A percentile compares a stretch with the other conserved stretches of the same genome.
These are phyloP conservation scores for Coemansia sp. DNA, from an alignment of 192 early-diverging fungal species.

Conservation along the genomic window DNA sequence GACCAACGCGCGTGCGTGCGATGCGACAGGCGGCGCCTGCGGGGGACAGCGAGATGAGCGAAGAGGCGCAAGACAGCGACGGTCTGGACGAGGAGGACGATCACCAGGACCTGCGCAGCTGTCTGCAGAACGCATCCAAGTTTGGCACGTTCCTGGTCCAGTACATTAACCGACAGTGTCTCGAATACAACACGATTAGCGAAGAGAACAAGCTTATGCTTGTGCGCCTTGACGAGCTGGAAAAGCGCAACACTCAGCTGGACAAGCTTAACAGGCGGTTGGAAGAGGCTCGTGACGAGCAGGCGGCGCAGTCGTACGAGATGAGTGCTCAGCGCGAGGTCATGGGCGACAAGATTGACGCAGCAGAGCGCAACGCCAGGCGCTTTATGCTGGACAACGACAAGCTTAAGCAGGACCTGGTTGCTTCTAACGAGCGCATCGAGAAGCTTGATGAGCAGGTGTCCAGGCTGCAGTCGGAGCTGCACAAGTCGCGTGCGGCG, in stretches of 20 bases:
- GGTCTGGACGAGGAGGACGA: conserved; percentile 28
- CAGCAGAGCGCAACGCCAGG: conserved; percentile 19
- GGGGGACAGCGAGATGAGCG: conserved; percentile 44
- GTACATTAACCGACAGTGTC: conserved; percentile 48
- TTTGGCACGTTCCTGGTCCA: conserved; percentile 54
- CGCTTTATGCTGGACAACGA: conserved; percentile 58
- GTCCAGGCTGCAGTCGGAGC: conserved; percentile 16
- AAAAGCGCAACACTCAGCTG: conserved; percentile 16
- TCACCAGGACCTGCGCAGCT: conserved; percentile 38
- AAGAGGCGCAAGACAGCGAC: conserved; percentile 23
- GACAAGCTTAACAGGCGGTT: conserved; percentile 33
- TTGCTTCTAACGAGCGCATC: conserved; percentile 58
- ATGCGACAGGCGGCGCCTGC: conserved; percentile 20
- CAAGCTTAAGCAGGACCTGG: conserved; percentile 58
- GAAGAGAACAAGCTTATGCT: conserved; percentile 31
- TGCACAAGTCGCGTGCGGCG: conserved; percentile 57
- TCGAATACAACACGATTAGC: conserved; percentile 34
- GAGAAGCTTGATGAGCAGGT: conserved; percentile 61
- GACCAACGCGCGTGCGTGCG: conserved; percentile 29
- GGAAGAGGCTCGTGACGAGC: conserved; percentile 43
- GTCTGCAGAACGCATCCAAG: conserved; percentile 37
- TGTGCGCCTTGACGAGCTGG: conserved; percentile 31
- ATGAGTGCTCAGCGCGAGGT: conserved; percentile 25
- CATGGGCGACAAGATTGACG: conserved; percentile 29
- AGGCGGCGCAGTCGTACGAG: conserved; percentile 37